phyloP scores from a whole-genome alignment of 306 rosid genomes.

The Hippophae rhamnoides region DNA sequence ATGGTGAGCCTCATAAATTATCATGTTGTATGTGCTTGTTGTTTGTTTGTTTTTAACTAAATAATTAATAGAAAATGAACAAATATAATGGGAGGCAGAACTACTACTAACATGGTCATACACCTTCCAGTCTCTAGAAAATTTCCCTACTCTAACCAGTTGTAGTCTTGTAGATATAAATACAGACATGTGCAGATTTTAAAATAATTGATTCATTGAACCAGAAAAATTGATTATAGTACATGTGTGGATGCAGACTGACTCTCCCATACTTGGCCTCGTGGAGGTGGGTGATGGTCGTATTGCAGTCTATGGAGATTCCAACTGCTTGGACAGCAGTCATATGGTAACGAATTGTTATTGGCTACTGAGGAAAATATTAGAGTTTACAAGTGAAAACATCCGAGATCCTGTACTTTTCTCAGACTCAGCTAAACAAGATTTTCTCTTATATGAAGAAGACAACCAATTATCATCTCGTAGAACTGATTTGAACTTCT shows the following conservation, averaged over 20 bases:
- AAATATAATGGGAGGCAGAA: too few relatives aligned
- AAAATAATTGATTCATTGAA: background rate
- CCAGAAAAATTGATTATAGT: slow-evolving; percentile 3
- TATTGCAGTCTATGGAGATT: slow-evolving; percentile 84
- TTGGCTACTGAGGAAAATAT: slow-evolving; percentile 65
- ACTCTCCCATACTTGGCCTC: slow-evolving; percentile 88
- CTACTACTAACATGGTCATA: too few relatives aligned
- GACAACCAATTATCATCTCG: slow-evolving; percentile 81
- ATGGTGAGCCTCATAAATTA: slow-evolving; percentile 31
- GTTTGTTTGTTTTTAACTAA: too few relatives aligned
- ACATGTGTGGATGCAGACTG: slow-evolving; percentile 54
- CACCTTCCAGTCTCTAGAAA: too few relatives aligned
- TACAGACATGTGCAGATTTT: background rate
- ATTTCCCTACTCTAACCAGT: too few relatives aligned
- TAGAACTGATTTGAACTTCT: slow-evolving; percentile 82
- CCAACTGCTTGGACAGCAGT: slow-evolving; percentile 93
- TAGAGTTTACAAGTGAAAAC: slow-evolving; percentile 65
- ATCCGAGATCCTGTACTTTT: slow-evolving; percentile 71
- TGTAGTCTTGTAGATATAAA: too few relatives aligned
- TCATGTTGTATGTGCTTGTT: too few relatives aligned
- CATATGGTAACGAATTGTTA: slow-evolving; percentile 96
- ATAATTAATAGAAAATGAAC: too few relatives aligned
- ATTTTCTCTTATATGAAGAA: slow-evolving; percentile 43
- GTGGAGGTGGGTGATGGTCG: slow-evolving; percentile 57
- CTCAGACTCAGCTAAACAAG: slow-evolving; percentile 52